Conservation (phyloP, 176 grass and related monocot genomes). For the Chrysopogon serrulatus region DNA sequence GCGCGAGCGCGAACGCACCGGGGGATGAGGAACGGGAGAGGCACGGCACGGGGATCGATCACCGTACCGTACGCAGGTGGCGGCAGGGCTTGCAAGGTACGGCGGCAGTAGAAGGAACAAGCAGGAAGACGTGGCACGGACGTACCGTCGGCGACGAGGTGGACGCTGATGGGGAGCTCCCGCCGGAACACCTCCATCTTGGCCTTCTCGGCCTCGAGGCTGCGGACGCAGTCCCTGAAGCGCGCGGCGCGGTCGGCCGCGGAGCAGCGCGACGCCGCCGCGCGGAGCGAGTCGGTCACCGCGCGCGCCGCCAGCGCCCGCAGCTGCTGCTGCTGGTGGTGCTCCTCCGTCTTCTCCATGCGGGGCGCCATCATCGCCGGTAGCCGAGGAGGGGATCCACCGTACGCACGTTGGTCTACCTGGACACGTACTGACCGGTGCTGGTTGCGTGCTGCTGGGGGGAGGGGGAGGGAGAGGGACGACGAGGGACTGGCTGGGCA, state of each 20-base stretch:
- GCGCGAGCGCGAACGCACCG: neutral
- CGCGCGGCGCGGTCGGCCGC: slow-evolving; percentile 27
- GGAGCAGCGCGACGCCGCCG: neutral
- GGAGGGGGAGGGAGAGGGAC: neutral
- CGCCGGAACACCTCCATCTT: slow-evolving; percentile 90
- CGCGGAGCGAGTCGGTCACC: slow-evolving; percentile 39
- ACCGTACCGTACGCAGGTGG: too few relatives aligned
- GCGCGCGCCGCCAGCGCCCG: slow-evolving; percentile 38
- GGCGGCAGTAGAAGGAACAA: too few relatives aligned
- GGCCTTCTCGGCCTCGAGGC: slow-evolving; percentile 70
- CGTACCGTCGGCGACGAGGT: slow-evolving; percentile 68
- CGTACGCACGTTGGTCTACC: too few relatives aligned
- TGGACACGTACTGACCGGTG: neutral
- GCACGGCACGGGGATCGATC: too few relatives aligned
- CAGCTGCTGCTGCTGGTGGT: neutral
- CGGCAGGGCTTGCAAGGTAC: too few relatives aligned
- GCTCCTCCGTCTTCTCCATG: neutral
- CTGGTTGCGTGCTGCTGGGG: neutral
- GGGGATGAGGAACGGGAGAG: too few relatives aligned
- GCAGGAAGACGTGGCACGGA: neutral
- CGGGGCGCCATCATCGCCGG: slow-evolving; percentile 7
- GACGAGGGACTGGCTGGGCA: too few relatives aligned
- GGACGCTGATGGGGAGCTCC: slow-evolving; percentile 88
- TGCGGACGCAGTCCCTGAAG: slow-evolving; percentile 61
- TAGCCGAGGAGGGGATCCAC: neutral